Evolutionary conservation across 176 grass and related monocot genomes (phyloP).

Genomic region (Lolium multiflorum): DNA sequence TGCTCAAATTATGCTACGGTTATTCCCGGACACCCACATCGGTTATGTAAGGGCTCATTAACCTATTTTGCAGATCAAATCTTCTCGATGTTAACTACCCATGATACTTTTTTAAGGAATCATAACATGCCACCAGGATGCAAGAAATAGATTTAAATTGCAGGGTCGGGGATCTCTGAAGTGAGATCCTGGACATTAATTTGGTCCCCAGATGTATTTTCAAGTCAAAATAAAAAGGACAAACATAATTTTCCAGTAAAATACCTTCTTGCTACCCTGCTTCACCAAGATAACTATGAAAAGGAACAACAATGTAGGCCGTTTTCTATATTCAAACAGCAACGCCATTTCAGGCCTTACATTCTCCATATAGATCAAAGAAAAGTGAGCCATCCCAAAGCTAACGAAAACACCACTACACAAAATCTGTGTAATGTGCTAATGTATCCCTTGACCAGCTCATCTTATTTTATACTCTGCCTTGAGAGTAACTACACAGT

Average conservation of each 20-base stretch:
- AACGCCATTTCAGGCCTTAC: neutral
- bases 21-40: conserved; percentile 32
- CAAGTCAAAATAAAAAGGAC: neutral
- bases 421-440: conserved; percentile 26
- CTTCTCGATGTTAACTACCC: conserved; percentile 17
- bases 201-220: neutral
- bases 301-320: too few species aligned
- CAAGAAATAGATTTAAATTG: conserved; percentile 26
- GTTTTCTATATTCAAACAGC: neutral
- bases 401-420: conserved; percentile 5
- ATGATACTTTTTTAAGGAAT: neutral
- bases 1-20: conserved; percentile 47
- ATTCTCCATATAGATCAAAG: conserved; percentile 10
- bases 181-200: conserved; percentile 48
- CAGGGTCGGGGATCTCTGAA: conserved; percentile 33
- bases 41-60: conserved; percentile 45
- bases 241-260: neutral
- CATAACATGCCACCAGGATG: neutral
- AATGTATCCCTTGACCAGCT: neutral
- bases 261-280: neutral
- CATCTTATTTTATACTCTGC: conserved; percentile 32
- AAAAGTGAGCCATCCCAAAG: conserved; percentile 17
- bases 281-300: neutral
- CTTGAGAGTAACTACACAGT: conserved; percentile 25
- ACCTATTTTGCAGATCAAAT: conserved; percentile 20